phyloP scores from a whole-genome alignment of 345 rosid genomes.

The Eucalyptus microcorys region DNA sequence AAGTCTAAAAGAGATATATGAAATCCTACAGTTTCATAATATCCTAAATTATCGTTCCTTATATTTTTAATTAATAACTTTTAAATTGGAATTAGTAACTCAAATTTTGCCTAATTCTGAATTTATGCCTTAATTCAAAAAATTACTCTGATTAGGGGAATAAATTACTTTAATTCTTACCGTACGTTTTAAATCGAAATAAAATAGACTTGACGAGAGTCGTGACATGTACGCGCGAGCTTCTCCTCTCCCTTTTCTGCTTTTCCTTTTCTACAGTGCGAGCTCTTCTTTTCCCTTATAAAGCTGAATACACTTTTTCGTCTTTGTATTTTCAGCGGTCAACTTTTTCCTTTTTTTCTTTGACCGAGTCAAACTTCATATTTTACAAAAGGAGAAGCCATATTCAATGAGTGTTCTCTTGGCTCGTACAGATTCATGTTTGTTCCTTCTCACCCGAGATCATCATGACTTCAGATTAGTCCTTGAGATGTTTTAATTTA shows the following conservation, averaged over 20 bases:
- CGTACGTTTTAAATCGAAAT: not conserved
- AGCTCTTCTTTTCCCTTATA: not conserved
- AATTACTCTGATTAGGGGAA: not conserved
- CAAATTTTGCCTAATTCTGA: not conserved
- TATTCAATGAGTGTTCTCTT: not conserved
- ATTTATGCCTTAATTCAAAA: not conserved
- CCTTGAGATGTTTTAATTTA: not conserved
- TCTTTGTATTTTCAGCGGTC: not conserved
- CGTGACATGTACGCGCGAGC: not conserved
- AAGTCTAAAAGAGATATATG: too few species aligned
- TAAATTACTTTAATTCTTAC: not conserved
- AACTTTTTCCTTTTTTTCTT: not conserved
- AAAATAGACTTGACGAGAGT: not conserved
- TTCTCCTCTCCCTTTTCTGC: not conserved
- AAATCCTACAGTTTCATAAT: not conserved
- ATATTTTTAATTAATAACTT: too few species aligned
- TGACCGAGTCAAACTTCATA: not conserved
- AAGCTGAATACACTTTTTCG: not conserved
- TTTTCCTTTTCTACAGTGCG: not conserved
- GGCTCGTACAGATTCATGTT: not conserved
- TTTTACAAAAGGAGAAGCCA: not conserved
- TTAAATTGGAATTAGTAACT: too few species aligned
- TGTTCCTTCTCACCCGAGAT: not conserved
- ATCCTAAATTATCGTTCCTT: accelerated
- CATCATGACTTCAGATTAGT: not conserved